Evolutionary conservation across 2,329 filamentous ascomycete species (phyloP), one percentile per base, ranked within the genome.

Genomic region (Parasarocladium wereldwijsianum): DNA sequence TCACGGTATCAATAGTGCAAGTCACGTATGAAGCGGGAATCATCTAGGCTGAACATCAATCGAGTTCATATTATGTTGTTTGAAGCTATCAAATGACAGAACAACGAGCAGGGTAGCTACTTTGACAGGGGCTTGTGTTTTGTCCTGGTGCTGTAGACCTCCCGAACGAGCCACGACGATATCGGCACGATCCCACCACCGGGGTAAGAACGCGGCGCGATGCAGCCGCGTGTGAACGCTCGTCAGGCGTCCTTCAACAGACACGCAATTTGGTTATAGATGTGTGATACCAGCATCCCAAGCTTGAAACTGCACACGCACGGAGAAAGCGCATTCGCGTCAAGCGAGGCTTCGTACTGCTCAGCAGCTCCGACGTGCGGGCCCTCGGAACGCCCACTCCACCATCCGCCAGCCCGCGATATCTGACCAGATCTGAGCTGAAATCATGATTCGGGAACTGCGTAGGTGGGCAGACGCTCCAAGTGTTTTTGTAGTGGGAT

Each of bases 31-130:
- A 13, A 17, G 22, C 20, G 15, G n/a, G 5, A 17, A 21, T 11
- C 12, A 27, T 21, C 13, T 14, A 25, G 32, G 24, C 24, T 34
- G 32, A 33, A 32, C 32, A 36, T 32, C 37, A 34, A 39, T 38
- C 35, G 40, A 48, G 42, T 50, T 56, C 43, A 42, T 32, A 57
- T 58, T 55, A 58, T 54, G 51, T 58, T 57, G 47, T 57, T n/a
- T n/a, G 57, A 45, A 29, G 24, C 28, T 30, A 30, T 52, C 46
- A 49, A 49, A 48, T 42, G 40, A 52, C 49, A 49, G 54, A 44
- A 39, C 42, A 49, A 45, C 46, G 45, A 52, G 48, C 51, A 54
- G 50, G 49, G 45, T 45, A 45, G 45, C 45, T 45, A 43, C 41
- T 44, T 38, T 44, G 46, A 42, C 42, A 49, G 41, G 45, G 20